Evolutionary conservation across 805 yeast species (phyloP).

Genomic region (Metschnikowia koreensis): DNA sequence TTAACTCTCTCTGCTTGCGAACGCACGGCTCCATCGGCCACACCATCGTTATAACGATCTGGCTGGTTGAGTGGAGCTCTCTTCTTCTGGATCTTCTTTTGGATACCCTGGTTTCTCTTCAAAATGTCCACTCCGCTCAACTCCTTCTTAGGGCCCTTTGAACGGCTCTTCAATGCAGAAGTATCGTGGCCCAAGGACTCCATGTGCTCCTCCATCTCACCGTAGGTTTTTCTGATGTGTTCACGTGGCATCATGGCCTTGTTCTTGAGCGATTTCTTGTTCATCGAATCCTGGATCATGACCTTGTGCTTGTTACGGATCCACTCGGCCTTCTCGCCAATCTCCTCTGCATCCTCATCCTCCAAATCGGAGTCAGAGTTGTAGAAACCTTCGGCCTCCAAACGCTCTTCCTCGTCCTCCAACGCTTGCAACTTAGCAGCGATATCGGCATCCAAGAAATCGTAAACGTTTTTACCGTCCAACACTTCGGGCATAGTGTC

Average conservation of each 20-base stretch:
- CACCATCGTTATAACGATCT: slow-evolving; percentile 84
- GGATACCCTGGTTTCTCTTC: slow-evolving; percentile 50
- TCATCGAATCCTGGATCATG: slow-evolving; percentile 86
- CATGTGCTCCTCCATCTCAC: slow-evolving; percentile 87
- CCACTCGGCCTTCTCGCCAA: slow-evolving; percentile 89
- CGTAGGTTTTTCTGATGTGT: slow-evolving; percentile 69
- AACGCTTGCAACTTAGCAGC: slow-evolving; percentile 88
- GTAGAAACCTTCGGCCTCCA: slow-evolving; percentile 93
- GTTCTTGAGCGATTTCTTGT: slow-evolving; percentile 83
- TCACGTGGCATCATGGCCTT: slow-evolving; percentile 89
- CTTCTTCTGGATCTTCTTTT: slow-evolving; percentile 42
- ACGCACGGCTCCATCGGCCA: slow-evolving; percentile 75
- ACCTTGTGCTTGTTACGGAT: slow-evolving; percentile 92
- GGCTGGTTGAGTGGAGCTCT: slow-evolving; percentile 57
- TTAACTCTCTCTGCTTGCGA: slow-evolving; percentile 83
- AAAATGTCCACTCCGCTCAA: slow-evolving; percentile 79
- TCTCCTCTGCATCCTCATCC: slow-evolving; percentile 46
- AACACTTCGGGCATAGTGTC: slow-evolving; percentile 96
- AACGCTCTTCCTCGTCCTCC: slow-evolving; percentile 95
- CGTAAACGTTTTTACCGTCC: slow-evolving; percentile 96
- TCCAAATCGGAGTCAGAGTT: slow-evolving; percentile 76
- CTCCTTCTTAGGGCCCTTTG: slow-evolving; percentile 35
- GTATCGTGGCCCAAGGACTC: slow-evolving; percentile 88
- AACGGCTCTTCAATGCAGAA: slow-evolving; percentile 45
- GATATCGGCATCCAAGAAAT: slow-evolving; percentile 94